Conservation (phyloP, 2,329 filamentous ascomycete species). For the Macrophomina phaseolina region DNA sequence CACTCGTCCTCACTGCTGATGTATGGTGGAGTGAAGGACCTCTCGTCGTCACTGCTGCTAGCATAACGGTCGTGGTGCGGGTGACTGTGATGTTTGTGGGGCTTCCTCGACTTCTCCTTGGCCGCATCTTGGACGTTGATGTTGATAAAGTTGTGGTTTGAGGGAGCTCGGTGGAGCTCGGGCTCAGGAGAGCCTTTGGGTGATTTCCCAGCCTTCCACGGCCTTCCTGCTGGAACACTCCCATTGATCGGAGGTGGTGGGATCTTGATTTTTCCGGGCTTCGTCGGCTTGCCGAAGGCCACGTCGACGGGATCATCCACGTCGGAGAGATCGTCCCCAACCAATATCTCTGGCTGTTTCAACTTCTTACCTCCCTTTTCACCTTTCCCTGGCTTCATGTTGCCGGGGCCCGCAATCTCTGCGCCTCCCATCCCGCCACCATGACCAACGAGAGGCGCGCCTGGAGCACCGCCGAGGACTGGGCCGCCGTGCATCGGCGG, state of each 20-base stretch:
- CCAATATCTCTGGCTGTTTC: background rate
- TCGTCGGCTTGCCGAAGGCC: background rate
- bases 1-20: slow-evolving; percentile 6
- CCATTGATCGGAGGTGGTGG: background rate
- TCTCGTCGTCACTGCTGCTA: slow-evolving; percentile 5
- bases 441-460: too few species aligned
- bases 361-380: background rate
- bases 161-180: background rate
- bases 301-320: background rate
- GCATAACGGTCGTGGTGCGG: background rate
- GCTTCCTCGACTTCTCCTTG: background rate
- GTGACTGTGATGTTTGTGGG: background rate
- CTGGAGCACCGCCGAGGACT: too few species aligned
- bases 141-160: slow-evolving; percentile 6
- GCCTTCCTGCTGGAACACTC: background rate
- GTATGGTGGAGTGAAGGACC: background rate
- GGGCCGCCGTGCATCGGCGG: background rate
- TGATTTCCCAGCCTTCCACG: background rate
- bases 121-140: background rate
- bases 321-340: background rate
- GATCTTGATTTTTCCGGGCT: background rate
- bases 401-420: too few species aligned
- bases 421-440: background rate
- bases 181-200: background rate
- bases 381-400: background rate